A percentile compares a stretch with the other conserved stretches of the same genome.
Evolutionary conservation across 1,284 basidiomycete genomes (phyloP).

Genomic region (Cryptococcus neoformans): DNA sequence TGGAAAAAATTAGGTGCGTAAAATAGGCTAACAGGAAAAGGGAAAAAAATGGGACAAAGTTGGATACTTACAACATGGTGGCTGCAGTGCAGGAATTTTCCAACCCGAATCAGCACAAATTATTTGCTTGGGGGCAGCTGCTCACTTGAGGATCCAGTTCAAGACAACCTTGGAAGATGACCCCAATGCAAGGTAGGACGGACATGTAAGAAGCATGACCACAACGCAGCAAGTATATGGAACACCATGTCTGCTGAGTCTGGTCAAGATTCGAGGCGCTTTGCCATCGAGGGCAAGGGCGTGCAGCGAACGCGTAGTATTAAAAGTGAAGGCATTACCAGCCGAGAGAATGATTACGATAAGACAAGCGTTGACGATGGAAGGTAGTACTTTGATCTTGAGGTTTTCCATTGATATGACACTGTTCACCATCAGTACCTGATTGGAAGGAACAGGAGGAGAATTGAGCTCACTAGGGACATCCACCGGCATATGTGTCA

Average conservation of each 20-base stretch:
- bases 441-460: background rate
- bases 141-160: slow-evolving; percentile 18
- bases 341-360: slow-evolving; percentile 44
- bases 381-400: slow-evolving; percentile 38
- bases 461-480: slow-evolving; percentile 9
- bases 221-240: slow-evolving; percentile 28
- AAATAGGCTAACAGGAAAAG: background rate
- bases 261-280: slow-evolving; percentile 29
- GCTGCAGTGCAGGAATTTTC: slow-evolving; percentile 7
- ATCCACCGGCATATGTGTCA: slow-evolving; percentile 13
- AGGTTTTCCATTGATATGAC: slow-evolving; percentile 46
- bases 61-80: slow-evolving; percentile 5
- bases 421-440: slow-evolving; percentile 25
- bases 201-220: slow-evolving; percentile 21
- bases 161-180: slow-evolving; percentile 17
- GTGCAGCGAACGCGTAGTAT: slow-evolving; percentile 32
- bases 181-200: slow-evolving; percentile 25
- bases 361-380: slow-evolving; percentile 42
- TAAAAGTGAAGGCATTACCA: slow-evolving; percentile 34
- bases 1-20: background rate
- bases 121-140: background rate
- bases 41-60: background rate
- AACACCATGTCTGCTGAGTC: slow-evolving; percentile 26
- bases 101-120: background rate
- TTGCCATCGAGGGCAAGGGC: slow-evolving; percentile 33